Base-by-base conservation (phyloP, 805 yeast genomes). In the Metschnikowia bowlesiae region DNA sequence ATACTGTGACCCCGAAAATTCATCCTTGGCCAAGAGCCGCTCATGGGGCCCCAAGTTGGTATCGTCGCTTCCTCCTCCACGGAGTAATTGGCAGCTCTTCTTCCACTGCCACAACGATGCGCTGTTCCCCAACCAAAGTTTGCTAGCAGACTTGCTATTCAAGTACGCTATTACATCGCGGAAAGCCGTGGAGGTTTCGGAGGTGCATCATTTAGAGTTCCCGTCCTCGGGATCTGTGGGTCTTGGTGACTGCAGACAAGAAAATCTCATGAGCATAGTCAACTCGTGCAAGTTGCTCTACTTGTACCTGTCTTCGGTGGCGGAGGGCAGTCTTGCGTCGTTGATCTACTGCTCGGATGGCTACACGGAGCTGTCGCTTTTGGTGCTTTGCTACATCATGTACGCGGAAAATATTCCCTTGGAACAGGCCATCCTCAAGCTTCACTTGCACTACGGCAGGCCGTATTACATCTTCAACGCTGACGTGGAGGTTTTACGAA, bases 161-260 rank as follows among this genome's bases (percentile, higher is more conserved):
- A 67, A 65, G 55, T 67, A 54, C 51, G 56, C 67, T 35, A 62
- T 65, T 16, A 59, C 65, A 5, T 61, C 65, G 39, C 62, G 63
- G 52, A 53, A 57, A 32, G 55, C 54, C 2, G 47, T 52, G 2
- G 60, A 62, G 4, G 60, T 58, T 6, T 56, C 53, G 13, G 56
- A 55, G 7, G 56, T 58, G 18, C 67, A 65, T 44, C 58, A 53
- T 10, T 56, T 86, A n/a, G 79, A 78, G 45, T 87, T 89, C 65
- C 96, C 96, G 1, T 84, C 95, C 1, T 84, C 96, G 0, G 97
- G 97, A 0, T 81, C 94, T 0, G 70, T 90, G 18, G 85, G 92
- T 0, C 65, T 89, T 39, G 92, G 94, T 2, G 87, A 85, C 60
- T 70, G 84, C 57, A 74, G 79, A 16, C 80, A 79, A 39, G 80